Evolutionary conservation across 345 rosid genomes (phyloP).

Genomic region (Eucalyptus viminalis): DNA sequence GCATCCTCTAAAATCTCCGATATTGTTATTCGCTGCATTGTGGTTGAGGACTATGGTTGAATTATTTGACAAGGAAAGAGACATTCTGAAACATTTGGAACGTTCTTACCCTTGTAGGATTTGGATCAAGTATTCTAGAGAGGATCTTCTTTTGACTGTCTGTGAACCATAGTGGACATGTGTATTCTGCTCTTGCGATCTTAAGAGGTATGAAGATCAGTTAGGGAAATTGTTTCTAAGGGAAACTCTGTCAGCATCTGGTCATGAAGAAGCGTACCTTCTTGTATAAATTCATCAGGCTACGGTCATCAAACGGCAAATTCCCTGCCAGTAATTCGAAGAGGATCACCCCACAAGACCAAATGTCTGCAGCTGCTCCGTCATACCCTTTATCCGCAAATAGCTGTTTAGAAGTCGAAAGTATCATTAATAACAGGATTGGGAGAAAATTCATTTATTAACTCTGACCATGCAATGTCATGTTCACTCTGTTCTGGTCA

Average conservation of each 20-base stretch:
- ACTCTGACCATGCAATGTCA: neutral
- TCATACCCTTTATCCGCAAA: slow-evolving; percentile 60
- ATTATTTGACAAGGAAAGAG: neutral
- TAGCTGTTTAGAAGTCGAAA: slow-evolving; percentile 25
- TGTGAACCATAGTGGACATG: slow-evolving; percentile 57
- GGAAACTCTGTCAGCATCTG: neutral
- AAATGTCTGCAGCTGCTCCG: slow-evolving; percentile 85
- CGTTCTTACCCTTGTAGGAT: slow-evolving; percentile 36
- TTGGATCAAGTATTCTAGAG: slow-evolving; percentile 56
- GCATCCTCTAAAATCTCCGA: slow-evolving; percentile 59
- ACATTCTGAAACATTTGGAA: neutral
- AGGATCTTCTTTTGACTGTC: slow-evolving; percentile 43
- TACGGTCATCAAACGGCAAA: slow-evolving; percentile 73
- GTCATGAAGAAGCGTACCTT: slow-evolving; percentile 26
- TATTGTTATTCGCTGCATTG: slow-evolving; percentile 51
- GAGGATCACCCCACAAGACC: slow-evolving; percentile 95
- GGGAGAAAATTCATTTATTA: neutral
- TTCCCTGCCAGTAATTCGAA: slow-evolving; percentile 69
- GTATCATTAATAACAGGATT: neutral
- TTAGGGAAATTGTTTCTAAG: neutral
- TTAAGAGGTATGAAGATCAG: neutral
- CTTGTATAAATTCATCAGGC: slow-evolving; percentile 44
- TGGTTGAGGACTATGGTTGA: neutral
- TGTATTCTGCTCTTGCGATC: slow-evolving; percentile 63
- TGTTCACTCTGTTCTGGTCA: neutral